Evolutionary conservation across 2,329 filamentous ascomycete genomes (phyloP), one percentile per base, ranked within the genome.

Genomic region (Aspergillus terreus): DNA sequence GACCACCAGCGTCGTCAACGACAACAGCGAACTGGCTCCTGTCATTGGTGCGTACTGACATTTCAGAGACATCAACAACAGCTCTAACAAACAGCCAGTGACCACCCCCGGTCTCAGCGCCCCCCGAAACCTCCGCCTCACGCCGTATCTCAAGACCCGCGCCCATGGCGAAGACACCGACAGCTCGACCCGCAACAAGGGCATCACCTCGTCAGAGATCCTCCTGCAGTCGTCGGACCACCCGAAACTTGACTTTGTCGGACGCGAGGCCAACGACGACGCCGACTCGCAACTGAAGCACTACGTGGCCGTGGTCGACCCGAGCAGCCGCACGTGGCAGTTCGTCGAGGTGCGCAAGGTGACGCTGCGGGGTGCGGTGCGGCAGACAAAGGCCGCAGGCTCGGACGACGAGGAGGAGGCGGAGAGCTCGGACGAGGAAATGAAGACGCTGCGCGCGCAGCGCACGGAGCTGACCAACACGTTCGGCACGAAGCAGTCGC

Each of bases 191-290:
- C 55, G 68, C 55, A 67, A 73, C 56, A 58, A 64, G 25, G 67
- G 65, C 45, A 64, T 77, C 58, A 45, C 64, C 23, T 57, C 71
- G 6, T 75, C 78, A 40, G 76, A 82, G 50, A 64, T 85, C 6
- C 74, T 85, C 33, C 75, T 85, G 9, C 82, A 85, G 54, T 83
- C 82, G 5, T 83, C 82, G 23, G 71, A 78, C 45, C 83, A 86
- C 57, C 73, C 79, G 12, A 80, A 78, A 47, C 74, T 86, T 48
- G 82, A 85, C 66, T 85, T 83, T 59, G 74, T 75, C 17, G 83
- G 79, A 19, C 72, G 71, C 33, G 74, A 77, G 59, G 71, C 70
- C 25, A 75, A 77, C 52, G 76, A 80, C 49, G 71, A 74, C 38
- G 72, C 76, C 46, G 77, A 82, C 51, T 76, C 75, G 27, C 70